Evolutionary conservation across 768 basidiomycete species (phyloP).

Genomic region (Mycena rosella): DNA sequence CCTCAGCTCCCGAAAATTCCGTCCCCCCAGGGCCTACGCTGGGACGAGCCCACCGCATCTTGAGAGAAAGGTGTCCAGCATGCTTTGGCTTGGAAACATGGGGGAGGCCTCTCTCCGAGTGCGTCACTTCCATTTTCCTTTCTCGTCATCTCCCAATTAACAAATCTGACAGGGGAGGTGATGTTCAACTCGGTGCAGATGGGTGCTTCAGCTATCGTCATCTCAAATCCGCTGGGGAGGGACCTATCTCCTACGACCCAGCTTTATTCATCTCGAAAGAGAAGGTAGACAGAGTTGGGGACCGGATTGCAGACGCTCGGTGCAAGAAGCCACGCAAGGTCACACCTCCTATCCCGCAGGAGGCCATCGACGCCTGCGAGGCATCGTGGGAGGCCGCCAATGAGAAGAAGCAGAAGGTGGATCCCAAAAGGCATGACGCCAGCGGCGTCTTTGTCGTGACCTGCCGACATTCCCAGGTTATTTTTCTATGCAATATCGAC

Average conservation of each 20-base stretch:
- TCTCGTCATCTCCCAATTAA: too few species aligned
- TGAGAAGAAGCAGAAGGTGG: constrained; percentile 45
- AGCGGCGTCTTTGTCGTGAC: constrained; percentile 53
- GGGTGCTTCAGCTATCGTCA: constrained; percentile 58
- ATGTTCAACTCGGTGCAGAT: constrained; percentile 53
- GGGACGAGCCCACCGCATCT: constrained; percentile 32
- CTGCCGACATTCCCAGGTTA: constrained; percentile 40
- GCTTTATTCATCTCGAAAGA: constrained; percentile 49
- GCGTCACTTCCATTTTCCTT: constrained; percentile 11
- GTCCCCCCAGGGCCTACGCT: background rate
- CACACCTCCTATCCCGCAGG: constrained; percentile 44
- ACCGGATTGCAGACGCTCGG: constrained; percentile 39
- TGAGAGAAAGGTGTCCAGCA: constrained; percentile 48
- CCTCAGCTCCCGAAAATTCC: background rate
- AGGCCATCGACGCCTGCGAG: constrained; percentile 51
- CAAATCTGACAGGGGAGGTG: constrained; percentile 44
- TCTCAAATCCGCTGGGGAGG: constrained; percentile 43
- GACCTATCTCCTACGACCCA: constrained; percentile 48
- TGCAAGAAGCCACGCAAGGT: constrained; percentile 30
- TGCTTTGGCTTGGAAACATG: constrained; percentile 48
- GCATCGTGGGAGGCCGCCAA: constrained; percentile 48
- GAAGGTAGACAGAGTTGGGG: constrained; percentile 49
- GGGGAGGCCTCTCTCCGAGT: constrained; percentile 41
- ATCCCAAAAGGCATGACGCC: constrained; percentile 46
- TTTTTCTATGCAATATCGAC: constrained; percentile 52